Base-by-base conservation (phyloP, 352 stramenopile genomes). In the Halophytophthora polymorphica region DNA sequence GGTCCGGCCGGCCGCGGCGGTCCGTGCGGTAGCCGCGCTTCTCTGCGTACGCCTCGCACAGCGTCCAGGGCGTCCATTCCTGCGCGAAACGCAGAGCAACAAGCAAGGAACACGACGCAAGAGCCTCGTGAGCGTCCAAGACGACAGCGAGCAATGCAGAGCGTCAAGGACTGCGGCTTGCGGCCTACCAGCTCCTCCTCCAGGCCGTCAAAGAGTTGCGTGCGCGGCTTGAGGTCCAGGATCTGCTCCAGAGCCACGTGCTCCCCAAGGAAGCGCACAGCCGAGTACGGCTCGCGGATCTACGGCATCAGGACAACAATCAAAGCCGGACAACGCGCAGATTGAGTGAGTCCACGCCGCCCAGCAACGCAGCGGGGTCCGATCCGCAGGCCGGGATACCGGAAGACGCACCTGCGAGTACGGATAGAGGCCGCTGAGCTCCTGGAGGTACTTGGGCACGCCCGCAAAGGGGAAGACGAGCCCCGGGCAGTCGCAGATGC, bases 281-380 rank as follows among this genome's bases (percentile, higher is more conserved):
- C 81, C 39, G 83, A 93, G 57, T 90, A 96, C 8, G 87, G 85
- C 61, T 96, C 87, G 2, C 87, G 83, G 53, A 95, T 94, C 75
- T 92, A 70, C 25, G 8, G 25, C 25, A 31, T 31, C 4, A 4
- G 25, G 25, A 13, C 19, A 41, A 42, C 29, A n/a, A n/a, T n/a
- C n/a, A n/a, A n/a, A n/a, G n/a, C n/a, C n/a, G n/a, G n/a, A n/a
- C n/a, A n/a, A n/a, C n/a, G n/a, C n/a, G n/a, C n/a, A n/a, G n/a
- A n/a, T n/a, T n/a, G 17, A 58, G 19, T 50, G 34, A 55, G 34
- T 34, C 53, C 35, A 45, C 19, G 35, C 22, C 45, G 8, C 22
- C 34, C 6, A 15, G 13, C 28, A 37, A 13, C 29, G 31, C 7
- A 46, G n/a, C 21, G 1, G 13, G 34, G 13, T 13, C 37, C 35